Conservation (phyloP, 345 rosid species). For the Sisymbrium irio region DNA sequence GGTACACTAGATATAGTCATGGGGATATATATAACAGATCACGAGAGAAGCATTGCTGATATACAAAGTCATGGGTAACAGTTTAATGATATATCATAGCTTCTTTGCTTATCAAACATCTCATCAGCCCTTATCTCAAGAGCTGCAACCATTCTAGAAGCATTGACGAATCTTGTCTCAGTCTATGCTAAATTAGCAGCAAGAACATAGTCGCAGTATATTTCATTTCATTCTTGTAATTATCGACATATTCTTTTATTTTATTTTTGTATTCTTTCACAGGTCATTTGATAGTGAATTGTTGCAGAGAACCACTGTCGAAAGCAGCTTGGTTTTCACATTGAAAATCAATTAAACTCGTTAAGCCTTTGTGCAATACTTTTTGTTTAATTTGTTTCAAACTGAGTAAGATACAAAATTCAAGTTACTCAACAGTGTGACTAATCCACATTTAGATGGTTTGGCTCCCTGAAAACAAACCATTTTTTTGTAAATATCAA, state of each 20-base stretch:
- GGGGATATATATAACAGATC: neutral
- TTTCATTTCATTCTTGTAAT: neutral
- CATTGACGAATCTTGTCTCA: neutral
- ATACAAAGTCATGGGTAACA: too few relatives aligned
- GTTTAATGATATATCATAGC: neutral
- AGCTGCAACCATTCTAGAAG: neutral
- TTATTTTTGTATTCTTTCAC: neutral
- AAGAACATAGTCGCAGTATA: neutral
- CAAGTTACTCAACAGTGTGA: neutral
- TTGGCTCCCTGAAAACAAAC: neutral
- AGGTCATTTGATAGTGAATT: constrained; percentile 6
- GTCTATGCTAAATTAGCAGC: neutral
- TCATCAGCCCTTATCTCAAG: neutral
- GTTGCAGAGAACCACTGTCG: neutral
- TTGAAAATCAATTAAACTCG: neutral
- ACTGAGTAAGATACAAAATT: neutral
- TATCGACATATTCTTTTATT: neutral
- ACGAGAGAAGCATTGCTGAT: too few relatives aligned
- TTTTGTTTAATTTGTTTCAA: neutral
- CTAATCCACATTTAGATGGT: neutral
- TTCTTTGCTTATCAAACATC: neutral
- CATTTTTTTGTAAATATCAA: neutral
- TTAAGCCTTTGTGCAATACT: neutral
- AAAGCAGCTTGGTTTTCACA: neutral
- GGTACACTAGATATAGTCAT: neutral